Base-by-base conservation (phyloP, 495 filamentous ascomycete species). In the Penicillium arizonense region DNA sequence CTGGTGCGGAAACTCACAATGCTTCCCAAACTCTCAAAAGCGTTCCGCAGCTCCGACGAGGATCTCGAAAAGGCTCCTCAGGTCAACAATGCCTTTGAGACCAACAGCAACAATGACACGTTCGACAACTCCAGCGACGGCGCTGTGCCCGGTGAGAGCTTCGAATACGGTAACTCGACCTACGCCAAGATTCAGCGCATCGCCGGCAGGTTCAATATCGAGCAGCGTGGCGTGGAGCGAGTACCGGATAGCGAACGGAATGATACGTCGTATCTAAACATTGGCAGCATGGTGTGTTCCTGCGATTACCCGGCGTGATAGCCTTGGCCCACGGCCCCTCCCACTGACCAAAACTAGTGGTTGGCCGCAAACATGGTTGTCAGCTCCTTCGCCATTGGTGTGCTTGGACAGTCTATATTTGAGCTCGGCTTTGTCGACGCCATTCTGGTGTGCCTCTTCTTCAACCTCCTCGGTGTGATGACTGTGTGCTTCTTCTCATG, bases 311-410 rank as follows among this genome's bases (percentile, higher is more conserved):
- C 21, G 47, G 52, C 43, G 43, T 44, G 50, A 39, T 55, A 44
- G 43, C 44, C 50, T 34, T 42, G 12, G 40, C 38, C 37, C 28
- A 24, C 5, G 56, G 52, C 44, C 44, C 36, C 44, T 54, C 47
- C 41, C 46, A 63, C 64, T 70, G 58, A 70, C 67, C 57, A 54
- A 46, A 46, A 45, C 58, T 62, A 91, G 89, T 93, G 90, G 89
- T 67, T 91, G 44, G 86, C 88, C 1, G 86, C 87, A 53, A 93
- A 93, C 70, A 87, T 93, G 85, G 87, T 90, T 45, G 84, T 91
- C 41, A 86, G 85, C 34, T 86, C 88, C 12, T 93, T 95, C 59
- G 88, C 89, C 30, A 84, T 95, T 53, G 90, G 89, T 47, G 85
- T 86, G 3, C 76, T 93, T 5, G 84, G 77, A n/a, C 73, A 83